Evolutionary conservation across 2,329 filamentous ascomycete species (phyloP).

Genomic region (Periglandula ipomoeae): DNA sequence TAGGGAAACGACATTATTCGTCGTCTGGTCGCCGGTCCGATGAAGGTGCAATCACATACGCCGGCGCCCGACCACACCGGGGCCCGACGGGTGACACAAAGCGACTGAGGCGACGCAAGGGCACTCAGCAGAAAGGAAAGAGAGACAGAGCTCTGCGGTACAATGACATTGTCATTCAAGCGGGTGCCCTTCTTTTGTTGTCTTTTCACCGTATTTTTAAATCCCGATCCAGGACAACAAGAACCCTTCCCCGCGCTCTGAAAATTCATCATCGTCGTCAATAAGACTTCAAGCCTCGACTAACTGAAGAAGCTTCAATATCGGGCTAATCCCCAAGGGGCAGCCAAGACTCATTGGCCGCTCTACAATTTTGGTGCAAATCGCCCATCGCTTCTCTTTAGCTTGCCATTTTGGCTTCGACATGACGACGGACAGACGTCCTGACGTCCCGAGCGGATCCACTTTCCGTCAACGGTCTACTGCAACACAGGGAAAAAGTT

Average conservation of each 20-base stretch:
- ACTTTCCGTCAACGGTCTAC: background rate
- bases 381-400: background rate
- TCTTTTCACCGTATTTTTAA: background rate
- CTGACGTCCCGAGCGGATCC: background rate
- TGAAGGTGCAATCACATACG: background rate
- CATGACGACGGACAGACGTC: background rate
- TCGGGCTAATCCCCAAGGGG: slow-evolving; percentile 11
- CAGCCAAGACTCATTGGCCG: slow-evolving; percentile 11
- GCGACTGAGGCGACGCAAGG: background rate
- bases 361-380: background rate
- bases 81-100: background rate
- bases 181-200: background rate
- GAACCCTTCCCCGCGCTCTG: background rate
- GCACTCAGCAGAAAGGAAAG: background rate
- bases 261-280: too few relatives aligned
- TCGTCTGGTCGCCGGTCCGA: background rate
- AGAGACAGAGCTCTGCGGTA: background rate
- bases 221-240: background rate
- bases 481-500: background rate
- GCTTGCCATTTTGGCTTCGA: background rate
- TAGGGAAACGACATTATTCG: background rate
- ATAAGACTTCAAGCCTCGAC: background rate
- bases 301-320: background rate
- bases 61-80: background rate
- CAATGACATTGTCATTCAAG: background rate